A percentile compares a stretch with the other conserved stretches of the same genome.
These are phyloP conservation scores for Ascomycota sp. DNA, from an alignment of 2,329 filamentous ascomycete species.

Conservation along the genomic window DNA sequence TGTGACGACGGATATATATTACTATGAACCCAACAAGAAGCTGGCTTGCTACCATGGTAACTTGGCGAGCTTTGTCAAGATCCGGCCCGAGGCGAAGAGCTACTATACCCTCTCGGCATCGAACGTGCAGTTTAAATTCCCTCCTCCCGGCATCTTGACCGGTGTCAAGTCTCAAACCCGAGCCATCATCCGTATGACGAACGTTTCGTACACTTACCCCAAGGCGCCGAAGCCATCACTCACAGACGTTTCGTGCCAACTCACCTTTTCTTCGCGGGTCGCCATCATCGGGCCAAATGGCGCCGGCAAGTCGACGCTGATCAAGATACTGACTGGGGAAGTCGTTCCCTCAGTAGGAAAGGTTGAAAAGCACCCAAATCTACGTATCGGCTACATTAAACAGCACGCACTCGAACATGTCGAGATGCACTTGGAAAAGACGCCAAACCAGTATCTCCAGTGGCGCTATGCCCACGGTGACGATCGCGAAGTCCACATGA, in stretches of 20 bases:
- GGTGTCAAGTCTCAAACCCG: slow-evolving; percentile 92
- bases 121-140: slow-evolving; percentile 93
- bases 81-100: slow-evolving; percentile 85
- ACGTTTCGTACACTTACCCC: slow-evolving; percentile 89
- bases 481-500: slow-evolving; percentile 90
- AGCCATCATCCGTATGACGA: slow-evolving; percentile 85
- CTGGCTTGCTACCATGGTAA: slow-evolving; percentile 72
- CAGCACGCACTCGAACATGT: slow-evolving; percentile 98
- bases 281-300: slow-evolving; percentile 95
- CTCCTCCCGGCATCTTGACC: slow-evolving; percentile 76
- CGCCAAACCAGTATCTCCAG: slow-evolving; percentile 94
- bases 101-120: slow-evolving; percentile 91
- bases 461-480: slow-evolving; percentile 97
- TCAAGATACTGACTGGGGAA: slow-evolving; percentile 92
- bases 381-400: slow-evolving; percentile 98
- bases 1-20: slow-evolving; percentile 96
- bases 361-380: slow-evolving; percentile 95
- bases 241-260: slow-evolving; percentile 64
- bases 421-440: slow-evolving; percentile 98
- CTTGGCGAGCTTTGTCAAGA: slow-evolving; percentile 63
- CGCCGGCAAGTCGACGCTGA: slow-evolving; percentile 93
- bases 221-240: slow-evolving; percentile 74
- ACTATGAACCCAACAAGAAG: slow-evolving; percentile 94
- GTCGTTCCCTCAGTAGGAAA: slow-evolving; percentile 63
- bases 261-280: slow-evolving; percentile 76